Evolutionary conservation across 2,329 filamentous ascomycete genomes (phyloP).

Genomic region (Aspergillus terreus): DNA sequence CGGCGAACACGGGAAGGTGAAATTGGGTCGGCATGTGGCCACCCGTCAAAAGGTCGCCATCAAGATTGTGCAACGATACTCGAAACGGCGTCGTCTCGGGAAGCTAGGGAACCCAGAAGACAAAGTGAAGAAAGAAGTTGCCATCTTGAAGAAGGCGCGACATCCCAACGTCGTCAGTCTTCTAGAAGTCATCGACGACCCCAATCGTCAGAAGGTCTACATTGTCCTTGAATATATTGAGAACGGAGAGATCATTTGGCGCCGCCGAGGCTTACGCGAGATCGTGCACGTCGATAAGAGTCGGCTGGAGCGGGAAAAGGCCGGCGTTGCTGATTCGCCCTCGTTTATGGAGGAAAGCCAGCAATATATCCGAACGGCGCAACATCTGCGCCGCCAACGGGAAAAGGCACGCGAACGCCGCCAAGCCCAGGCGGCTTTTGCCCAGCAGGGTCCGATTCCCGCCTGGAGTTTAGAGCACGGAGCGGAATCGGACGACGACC

Average conservation of each 20-base stretch:
- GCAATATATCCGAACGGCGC: constrained; percentile 37
- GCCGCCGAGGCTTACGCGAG: constrained; percentile 78
- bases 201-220: constrained; percentile 94
- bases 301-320: constrained; percentile 69
- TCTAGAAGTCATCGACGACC: constrained; percentile 96
- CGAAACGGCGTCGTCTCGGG: constrained; percentile 87
- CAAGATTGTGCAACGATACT: constrained; percentile 96
- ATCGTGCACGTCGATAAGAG: constrained; percentile 79
- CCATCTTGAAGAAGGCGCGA: constrained; percentile 95
- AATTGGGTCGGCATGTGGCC: constrained; percentile 77
- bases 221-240: constrained; percentile 96
- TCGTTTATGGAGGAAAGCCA: constrained; percentile 43
- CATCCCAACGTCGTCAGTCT: constrained; percentile 96
- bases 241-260: constrained; percentile 89
- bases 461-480: constrained; percentile 85
- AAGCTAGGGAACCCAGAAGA: constrained; percentile 63
- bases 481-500: constrained; percentile 49
- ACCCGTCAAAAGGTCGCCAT: constrained; percentile 83
- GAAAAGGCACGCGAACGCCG: constrained; percentile 59
- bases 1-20: constrained; percentile 96
- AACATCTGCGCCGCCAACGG: constrained; percentile 41
- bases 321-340: constrained; percentile 70
- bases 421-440: constrained; percentile 55
- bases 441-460: constrained; percentile 52
- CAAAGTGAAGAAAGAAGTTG: constrained; percentile 90